Evolutionary conservation across 1,284 basidiomycete genomes (phyloP).

Genomic region (Gymnopus androsaceus): DNA sequence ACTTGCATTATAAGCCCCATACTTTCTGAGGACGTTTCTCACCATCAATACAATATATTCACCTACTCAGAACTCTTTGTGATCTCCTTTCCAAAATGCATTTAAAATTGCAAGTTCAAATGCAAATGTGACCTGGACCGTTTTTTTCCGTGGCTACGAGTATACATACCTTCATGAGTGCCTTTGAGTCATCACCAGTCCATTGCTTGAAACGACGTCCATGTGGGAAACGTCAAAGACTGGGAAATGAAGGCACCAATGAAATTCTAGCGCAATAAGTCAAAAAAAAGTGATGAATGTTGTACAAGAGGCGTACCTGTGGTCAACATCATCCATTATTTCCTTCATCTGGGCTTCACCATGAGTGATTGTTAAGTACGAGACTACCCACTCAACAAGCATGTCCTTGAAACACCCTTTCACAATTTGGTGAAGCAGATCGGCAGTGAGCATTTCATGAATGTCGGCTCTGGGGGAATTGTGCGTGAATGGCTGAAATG

Average conservation of each 20-base stretch:
- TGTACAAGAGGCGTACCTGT: slow-evolving; percentile 19
- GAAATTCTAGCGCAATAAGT: slow-evolving; percentile 9
- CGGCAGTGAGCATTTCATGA: slow-evolving; percentile 27
- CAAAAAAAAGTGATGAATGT: neutral
- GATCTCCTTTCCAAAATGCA: too few species aligned
- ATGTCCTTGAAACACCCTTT: slow-evolving; percentile 37
- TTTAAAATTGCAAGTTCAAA: too few species aligned
- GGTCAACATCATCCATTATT: slow-evolving; percentile 32
- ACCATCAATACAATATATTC: too few species aligned
- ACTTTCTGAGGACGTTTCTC: too few species aligned
- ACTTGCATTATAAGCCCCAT: too few species aligned
- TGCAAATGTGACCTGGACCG: too few species aligned
- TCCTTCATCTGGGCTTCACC: slow-evolving; percentile 18
- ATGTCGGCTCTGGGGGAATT: slow-evolving; percentile 28
- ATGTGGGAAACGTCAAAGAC: slow-evolving; percentile 28
- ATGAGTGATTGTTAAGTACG: slow-evolving; percentile 23
- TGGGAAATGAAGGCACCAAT: slow-evolving; percentile 24
- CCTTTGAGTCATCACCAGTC: slow-evolving; percentile 34
- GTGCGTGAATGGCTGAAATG: slow-evolving; percentile 17
- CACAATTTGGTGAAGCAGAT: slow-evolving; percentile 36
- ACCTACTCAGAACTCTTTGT: too few species aligned
- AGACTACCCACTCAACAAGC: slow-evolving; percentile 27
- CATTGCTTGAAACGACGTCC: slow-evolving; percentile 33
- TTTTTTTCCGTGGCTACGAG: too few species aligned
- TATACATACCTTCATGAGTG: slow-evolving; percentile 30